Evolutionary conservation across 495 filamentous ascomycete species (phyloP).

Genomic region (Tuber magnatum): DNA sequence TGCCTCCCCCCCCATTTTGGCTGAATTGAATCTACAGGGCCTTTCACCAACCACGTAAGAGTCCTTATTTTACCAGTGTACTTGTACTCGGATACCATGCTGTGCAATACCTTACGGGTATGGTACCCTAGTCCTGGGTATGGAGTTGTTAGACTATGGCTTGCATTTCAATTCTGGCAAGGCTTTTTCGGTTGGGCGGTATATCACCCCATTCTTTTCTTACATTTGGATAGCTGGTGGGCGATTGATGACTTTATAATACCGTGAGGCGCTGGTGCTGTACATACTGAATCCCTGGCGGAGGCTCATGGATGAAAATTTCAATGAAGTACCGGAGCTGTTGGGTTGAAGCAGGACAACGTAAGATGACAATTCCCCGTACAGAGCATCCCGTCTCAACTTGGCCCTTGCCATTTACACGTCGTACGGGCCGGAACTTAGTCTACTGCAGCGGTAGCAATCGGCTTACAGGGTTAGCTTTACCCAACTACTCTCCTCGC

Average conservation of each 20-base stretch:
- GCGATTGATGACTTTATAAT: not conserved
- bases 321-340: not conserved
- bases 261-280: not conserved
- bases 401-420: not conserved
- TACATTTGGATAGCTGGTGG: not conserved
- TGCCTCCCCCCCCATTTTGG: not conserved
- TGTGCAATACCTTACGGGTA: not conserved
- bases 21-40: not conserved
- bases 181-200: not conserved
- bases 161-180: not conserved
- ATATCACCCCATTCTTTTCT: not conserved
- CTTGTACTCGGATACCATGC: too few species aligned
- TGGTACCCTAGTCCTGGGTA: not conserved
- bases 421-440: not conserved
- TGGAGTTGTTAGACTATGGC: not conserved
- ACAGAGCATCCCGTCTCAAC: not conserved
- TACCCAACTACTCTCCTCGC: not conserved
- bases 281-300: not conserved
- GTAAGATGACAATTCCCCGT: not conserved
- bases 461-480: too few species aligned
- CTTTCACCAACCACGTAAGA: not conserved
- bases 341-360: not conserved
- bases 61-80: not conserved
- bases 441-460: not conserved
- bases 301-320: not conserved